A percentile compares a stretch with the other conserved stretches of the same genome.
phyloP scores from a whole-genome alignment of 2,329 filamentous ascomycete genomes.

The Erysiphe pulchra region DNA sequence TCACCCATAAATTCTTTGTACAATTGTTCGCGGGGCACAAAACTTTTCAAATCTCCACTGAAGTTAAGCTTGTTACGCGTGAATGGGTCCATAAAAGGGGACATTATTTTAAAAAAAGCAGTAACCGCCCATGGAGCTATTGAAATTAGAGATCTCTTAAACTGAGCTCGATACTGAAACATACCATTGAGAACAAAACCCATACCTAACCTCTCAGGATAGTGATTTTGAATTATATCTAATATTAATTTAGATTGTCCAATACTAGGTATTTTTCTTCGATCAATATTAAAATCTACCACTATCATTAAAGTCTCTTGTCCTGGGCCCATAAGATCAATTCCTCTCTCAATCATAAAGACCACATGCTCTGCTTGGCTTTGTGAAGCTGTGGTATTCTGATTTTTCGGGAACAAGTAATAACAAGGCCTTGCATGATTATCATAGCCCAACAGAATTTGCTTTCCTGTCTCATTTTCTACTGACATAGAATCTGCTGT shows the following conservation, averaged over 20 bases:
- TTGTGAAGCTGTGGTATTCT: constrained; percentile 74
- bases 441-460: constrained; percentile 72
- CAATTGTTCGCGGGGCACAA: no score
- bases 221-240: constrained; percentile 80
- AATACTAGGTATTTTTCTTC: constrained; percentile 47
- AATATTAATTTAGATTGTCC: constrained; percentile 62
- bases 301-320: constrained; percentile 71
- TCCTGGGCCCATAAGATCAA: constrained; percentile 66
- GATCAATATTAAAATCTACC: constrained; percentile 70
- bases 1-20: no score
- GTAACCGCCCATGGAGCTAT: no score
- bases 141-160: no score
- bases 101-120: no score
- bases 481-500: constrained; percentile 71
- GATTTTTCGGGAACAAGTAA: constrained; percentile 68
- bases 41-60: no score
- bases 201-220: constrained; percentile 72
- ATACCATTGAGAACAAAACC: constrained; percentile 34
- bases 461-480: constrained; percentile 94
- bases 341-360: constrained; percentile 77
- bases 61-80: no score
- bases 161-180: no score
- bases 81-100: no score
- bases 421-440: constrained; percentile 64
- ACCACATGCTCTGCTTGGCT: constrained; percentile 83